Conservation (phyloP, 78 protist species). For the Chrysochromulina parva region DNA sequence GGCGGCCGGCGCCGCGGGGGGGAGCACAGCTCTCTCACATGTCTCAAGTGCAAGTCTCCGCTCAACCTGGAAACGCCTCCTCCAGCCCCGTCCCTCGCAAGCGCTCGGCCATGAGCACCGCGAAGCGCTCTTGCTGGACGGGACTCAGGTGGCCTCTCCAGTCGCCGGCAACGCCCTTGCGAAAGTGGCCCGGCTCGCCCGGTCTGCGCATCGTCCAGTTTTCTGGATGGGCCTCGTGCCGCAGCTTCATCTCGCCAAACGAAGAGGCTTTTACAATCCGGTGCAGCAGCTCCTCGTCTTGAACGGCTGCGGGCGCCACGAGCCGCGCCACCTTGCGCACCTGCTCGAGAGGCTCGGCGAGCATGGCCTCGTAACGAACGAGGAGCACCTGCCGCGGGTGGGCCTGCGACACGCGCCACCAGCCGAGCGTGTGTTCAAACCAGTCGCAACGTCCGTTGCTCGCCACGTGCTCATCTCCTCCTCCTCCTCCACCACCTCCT, state of each 20-base stretch:
- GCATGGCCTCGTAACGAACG: neutral
- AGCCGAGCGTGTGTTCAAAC: neutral
- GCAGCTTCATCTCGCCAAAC: neutral
- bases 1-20: too few species aligned
- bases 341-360: neutral
- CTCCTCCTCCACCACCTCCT: neutral
- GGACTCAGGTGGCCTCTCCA: neutral
- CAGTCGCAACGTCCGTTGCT: too few species aligned
- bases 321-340: neutral
- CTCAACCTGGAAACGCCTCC: too few species aligned
- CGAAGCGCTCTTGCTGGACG: neutral
- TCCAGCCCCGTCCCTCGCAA: too few species aligned
- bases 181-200: neutral
- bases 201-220: neutral
- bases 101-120: too few species aligned
- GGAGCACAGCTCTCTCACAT: too few species aligned
- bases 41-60: too few species aligned
- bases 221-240: neutral
- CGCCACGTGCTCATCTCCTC: neutral
- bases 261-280: neutral
- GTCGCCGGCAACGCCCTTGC: neutral
- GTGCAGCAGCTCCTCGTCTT: neutral
- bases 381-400: neutral
- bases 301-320: neutral
- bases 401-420: neutral